Evolutionary conservation across 2,329 filamentous ascomycete species (phyloP).

Genomic region (Lecanosticta acicola): DNA sequence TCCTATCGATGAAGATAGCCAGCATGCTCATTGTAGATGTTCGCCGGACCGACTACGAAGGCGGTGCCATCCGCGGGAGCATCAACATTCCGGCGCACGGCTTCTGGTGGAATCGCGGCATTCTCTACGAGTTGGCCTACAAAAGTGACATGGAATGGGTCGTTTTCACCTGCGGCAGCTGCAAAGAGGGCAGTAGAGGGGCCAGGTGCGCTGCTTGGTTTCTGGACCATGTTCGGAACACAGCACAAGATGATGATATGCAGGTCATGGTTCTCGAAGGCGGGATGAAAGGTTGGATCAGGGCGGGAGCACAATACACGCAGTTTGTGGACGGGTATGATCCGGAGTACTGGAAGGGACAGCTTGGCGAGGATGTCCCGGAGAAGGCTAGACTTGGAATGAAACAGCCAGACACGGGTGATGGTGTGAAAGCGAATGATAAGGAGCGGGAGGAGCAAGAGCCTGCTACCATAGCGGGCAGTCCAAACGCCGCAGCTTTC

Average conservation of each 20-base stretch:
- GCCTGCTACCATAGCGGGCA: not conserved
- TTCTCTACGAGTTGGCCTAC: constrained; percentile 41
- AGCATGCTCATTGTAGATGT: constrained; percentile 41
- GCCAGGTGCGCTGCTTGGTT: constrained; percentile 36
- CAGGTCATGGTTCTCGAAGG: constrained; percentile 39
- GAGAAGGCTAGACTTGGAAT: constrained; percentile 1
- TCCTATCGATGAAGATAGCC: constrained; percentile 34
- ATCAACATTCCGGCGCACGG: constrained; percentile 45
- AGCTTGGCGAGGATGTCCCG: constrained; percentile 29
- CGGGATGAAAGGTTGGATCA: constrained; percentile 44
- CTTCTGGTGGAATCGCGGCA: constrained; percentile 42
- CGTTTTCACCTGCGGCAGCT: constrained; percentile 44
- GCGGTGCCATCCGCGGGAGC: constrained; percentile 41
- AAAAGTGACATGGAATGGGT: constrained; percentile 42
- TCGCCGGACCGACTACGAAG: constrained; percentile 44
- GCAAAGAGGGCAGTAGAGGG: constrained; percentile 20
- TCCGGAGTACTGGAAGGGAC: constrained; percentile 38
- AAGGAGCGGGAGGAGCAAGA: not conserved
- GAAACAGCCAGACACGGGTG: not conserved
- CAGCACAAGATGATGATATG: constrained; percentile 35
- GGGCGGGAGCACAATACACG: constrained; percentile 35
- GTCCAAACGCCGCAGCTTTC: not conserved
- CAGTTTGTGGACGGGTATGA: constrained; percentile 38
- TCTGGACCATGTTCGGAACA: constrained; percentile 30
- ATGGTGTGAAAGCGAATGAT: not conserved